These are phyloP conservation scores for Jamesozyma spencerorum DNA, from an alignment of 805 yeast species.

Conservation along the genomic window DNA sequence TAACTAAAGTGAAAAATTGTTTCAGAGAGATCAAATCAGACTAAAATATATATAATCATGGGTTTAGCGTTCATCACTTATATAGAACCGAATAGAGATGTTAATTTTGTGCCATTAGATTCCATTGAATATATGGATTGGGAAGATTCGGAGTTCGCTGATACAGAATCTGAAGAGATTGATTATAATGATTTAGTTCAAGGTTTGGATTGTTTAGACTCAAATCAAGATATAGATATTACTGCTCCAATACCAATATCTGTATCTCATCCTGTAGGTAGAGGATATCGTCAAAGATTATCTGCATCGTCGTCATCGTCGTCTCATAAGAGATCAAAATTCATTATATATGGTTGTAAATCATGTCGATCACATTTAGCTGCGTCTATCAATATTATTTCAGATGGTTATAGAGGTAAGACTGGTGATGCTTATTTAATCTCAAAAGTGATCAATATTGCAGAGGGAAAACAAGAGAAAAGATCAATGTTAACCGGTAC, in stretches of 20 bases:
- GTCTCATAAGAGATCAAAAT: constrained; percentile 8
- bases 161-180: too few relatives aligned
- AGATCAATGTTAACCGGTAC: constrained; percentile 52
- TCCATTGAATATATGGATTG: too few relatives aligned
- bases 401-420: constrained; percentile 43
- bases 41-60: background rate
- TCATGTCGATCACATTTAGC: constrained; percentile 27
- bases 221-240: too few relatives aligned
- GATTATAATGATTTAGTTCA: too few relatives aligned
- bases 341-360: constrained; percentile 27
- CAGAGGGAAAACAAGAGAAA: constrained; percentile 30
- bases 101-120: background rate
- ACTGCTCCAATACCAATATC: background rate
- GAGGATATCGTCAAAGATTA: background rate
- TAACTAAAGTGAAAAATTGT: too few relatives aligned
- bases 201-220: too few relatives aligned
- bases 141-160: too few relatives aligned
- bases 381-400: constrained; percentile 25
- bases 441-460: constrained; percentile 39
- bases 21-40: too few relatives aligned
- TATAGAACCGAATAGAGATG: constrained; percentile 1
- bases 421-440: constrained; percentile 52
- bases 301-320: too few relatives aligned
- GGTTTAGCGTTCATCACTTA: constrained; percentile 1
- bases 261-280: background rate